Base-by-base conservation (phyloP, 345 rosid genomes). In the Brassica nigra region DNA sequence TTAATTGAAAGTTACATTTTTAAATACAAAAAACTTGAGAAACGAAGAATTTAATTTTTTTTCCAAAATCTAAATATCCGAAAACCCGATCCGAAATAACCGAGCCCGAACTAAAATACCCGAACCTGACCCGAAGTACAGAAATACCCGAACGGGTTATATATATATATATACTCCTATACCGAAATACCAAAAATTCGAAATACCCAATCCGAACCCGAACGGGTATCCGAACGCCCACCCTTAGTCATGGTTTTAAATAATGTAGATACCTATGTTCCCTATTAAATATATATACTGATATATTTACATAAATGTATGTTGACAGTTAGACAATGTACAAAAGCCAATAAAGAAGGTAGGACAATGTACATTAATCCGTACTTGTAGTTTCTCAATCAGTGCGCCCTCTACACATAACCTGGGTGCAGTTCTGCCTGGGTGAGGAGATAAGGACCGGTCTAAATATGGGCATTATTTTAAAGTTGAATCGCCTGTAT, bases 361-460 rank as follows among this genome's bases (percentile, higher is more conserved):
- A 67, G 74, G 70, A 73, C 81, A 15, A 37, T 71, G 83, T 69
- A 75, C 79, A 75, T 57, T 63, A 39, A 75, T 52, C 55, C 79
- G 83, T 80, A 75, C 83, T 28, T 28, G 73, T 64, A n/a, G 29
- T 78, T 66, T 74, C 76, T 68, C 82, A 68, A 74, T 74, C 82
- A 68, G 37, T 79, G 78, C 74, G 18, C 74, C 78, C 70, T 73
- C 42, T 10, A 44, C 73, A 78, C 77, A 78, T 78, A 68, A 64
- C 33, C 5, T 36, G 23, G 5, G 12, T 3, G 34, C 6, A 47
- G 55, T 47, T 47, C 55, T 47, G 55, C 23, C 5, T 54, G 23
- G 8, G 12, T 3, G 31, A 78, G 4, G 36, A 65, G 72, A 65
- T 29, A 71, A 30, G 11, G 76, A 78, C 73, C 1, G 10, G 37